Base-by-base conservation (phyloP, 768 basidiomycete species). In the Leccinellum luteum region DNA sequence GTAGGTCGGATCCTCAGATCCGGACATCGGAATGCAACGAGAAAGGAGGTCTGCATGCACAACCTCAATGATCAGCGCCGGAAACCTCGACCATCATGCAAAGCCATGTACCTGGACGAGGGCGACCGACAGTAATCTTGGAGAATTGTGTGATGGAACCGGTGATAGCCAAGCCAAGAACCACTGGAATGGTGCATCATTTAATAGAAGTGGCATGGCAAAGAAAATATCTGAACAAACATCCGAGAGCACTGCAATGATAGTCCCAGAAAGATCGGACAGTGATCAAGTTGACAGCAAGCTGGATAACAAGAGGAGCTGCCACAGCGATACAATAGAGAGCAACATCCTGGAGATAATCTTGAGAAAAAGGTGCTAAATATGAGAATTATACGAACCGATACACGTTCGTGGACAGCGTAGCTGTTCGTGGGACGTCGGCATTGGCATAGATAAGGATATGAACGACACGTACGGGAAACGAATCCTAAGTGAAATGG, bases 221-320 rank as follows among this genome's bases (percentile, higher is more conserved):
- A 75, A 80, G 10, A 76, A 56, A 47, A 55, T 28, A 38, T 43
- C 45, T n/a, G 2, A 5, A 69, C 78, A 32, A 57, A 81, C 81
- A 58, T 15, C 80, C 80, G 3, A 82, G 74, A 8, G 62, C 66
- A 49, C 88, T 79, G 65, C 84, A 87, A 67, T 97, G 95, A 30
- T 89, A 75, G 66, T 97, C 95, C 94, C 94, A 98, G 77, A 85
- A 85, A 3, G 85, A 88, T n/a, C 88, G 82, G 28, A 92, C 76
- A 21, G 92, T 87, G 14, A 90, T 50, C 21, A 85, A 57, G 63
- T 91, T 90, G 63, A 95, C 79, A 19, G 85, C 62, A 19, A 86
- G 79, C 66, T 92, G 85, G 44, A 93, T 74, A 47, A 85, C 65
- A 21, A 92, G 69, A 0, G 95, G 95, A 3, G 90, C 78, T 3